These are phyloP conservation scores for Dictyostelium firmibasis DNA, from an alignment of 78 protist genomes.

Conservation along the genomic window DNA sequence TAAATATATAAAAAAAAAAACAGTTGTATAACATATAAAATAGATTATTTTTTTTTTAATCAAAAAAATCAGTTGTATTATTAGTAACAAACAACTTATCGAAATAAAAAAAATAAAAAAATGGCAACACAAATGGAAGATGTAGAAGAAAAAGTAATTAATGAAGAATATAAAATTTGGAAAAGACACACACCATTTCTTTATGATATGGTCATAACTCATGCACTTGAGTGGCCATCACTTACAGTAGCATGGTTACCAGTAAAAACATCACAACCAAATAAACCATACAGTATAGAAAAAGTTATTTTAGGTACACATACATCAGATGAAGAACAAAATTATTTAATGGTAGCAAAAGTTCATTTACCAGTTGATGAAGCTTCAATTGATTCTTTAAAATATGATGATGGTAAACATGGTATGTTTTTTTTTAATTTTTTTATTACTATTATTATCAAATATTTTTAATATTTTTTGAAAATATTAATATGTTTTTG, in stretches of 20 bases:
- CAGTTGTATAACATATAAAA: too few species aligned
- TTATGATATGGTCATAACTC: constrained; percentile 94
- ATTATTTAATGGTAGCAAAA: constrained; percentile 92
- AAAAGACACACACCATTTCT: constrained; percentile 97
- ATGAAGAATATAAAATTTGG: constrained; percentile 97
- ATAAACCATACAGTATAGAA: constrained; percentile 84
- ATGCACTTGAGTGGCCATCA: constrained; percentile 97
- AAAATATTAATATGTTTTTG: too few species aligned
- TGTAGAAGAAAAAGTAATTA: constrained; percentile 86
- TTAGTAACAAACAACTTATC: too few species aligned
- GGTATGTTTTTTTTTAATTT: constrained; percentile 25
- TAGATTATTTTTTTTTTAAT: too few species aligned
- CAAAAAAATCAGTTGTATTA: too few species aligned
- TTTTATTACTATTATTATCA: too few species aligned
- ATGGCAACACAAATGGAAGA: not conserved
- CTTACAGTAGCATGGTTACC: constrained; percentile 95
- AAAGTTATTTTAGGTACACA: constrained; percentile 95
- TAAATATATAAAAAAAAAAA: too few species aligned
- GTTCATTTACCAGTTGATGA: constrained; percentile 92
- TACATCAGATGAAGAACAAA: constrained; percentile 95
- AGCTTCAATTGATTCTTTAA: constrained; percentile 80
- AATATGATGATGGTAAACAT: constrained; percentile 86
- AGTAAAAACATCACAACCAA: constrained; percentile 25
- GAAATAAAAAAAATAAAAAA: not conserved
- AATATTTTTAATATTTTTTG: too few species aligned